Conservation (phyloP, 352 stramenopile species). For the Aphanomyces astaci region DNA sequence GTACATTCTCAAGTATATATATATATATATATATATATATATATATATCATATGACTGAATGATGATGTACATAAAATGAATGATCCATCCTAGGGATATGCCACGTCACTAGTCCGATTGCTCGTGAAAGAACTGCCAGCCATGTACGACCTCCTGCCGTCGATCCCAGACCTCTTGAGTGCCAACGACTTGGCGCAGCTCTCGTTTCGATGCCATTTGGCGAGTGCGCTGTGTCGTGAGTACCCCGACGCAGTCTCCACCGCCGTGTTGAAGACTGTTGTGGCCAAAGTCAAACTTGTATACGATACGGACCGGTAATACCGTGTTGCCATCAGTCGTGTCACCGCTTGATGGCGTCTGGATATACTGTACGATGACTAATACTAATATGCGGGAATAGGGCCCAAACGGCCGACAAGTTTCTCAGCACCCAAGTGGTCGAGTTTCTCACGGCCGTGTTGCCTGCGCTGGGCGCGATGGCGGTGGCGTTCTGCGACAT, state of each 20-base stretch:
- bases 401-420: slow-evolving; percentile 1
- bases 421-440: slow-evolving; percentile 1
- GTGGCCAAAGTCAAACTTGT: slow-evolving; percentile 11
- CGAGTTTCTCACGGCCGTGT: neutral
- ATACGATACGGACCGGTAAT: slow-evolving; percentile 13
- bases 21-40: neutral
- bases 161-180: slow-evolving; percentile 9
- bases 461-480: neutral
- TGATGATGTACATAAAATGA: too few species aligned
- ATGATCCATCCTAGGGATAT: slow-evolving; percentile 7
- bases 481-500: neutral
- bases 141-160: slow-evolving; percentile 2
- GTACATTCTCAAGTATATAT: slow-evolving; percentile 6
- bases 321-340: too few species aligned
- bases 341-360: too few species aligned
- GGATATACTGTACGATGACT: too few species aligned
- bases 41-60: neutral
- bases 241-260: neutral
- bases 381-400: too few species aligned
- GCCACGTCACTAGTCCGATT: neutral
- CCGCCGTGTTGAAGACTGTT: neutral
- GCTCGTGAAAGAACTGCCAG: neutral
- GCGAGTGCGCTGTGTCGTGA: neutral
- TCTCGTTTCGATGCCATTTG: slow-evolving; percentile 5
- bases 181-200: slow-evolving; percentile 5